Base-by-base conservation (phyloP, 352 stramenopile species). In the Globisporangium perplexum region DNA sequence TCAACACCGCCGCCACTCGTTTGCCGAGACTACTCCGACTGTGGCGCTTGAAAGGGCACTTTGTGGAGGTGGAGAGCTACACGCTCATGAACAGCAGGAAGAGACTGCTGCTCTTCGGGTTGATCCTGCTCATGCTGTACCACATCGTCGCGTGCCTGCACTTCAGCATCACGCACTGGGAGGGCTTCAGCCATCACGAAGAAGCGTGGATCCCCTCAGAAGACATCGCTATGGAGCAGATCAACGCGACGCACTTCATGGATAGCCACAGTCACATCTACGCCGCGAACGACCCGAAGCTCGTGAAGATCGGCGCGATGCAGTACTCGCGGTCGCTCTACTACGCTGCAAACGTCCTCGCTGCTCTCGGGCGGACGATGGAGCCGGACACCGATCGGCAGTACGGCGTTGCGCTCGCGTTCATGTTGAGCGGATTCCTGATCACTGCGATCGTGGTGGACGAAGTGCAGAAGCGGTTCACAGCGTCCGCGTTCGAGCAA, bases 401-500 rank as follows among this genome's bases (percentile, higher is more conserved):
- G 44, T 86, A 75, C 50, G 58, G 50, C 0, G 53, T 71, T 7
- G 77, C 74, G 11, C 58, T 85, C n/a, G 53, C 60, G 22, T 83
- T 88, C 54, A 88, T 88, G 77, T 54, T 88, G 23, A 84, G 72
- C 24, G 77, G 77, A 0, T 86, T 88, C 50, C 59, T 86, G 22
- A 80, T 88, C 50, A 84, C 76, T 0, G 76, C 77, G 0, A 65
- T 84, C 24, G 76, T 88, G 17, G 76, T 88, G n/a, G 77, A 86
- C 59, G 71, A 86, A 31, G 77, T 88, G 0, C 74, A 86, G 48
- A 82, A 88, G 52, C 53, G 68, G 8, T 84, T 86, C 46, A 88
- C 77, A 0, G 72, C 77, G 22, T 88, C 77, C 0, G 77, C 77
- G 47, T 68, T 84, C 11, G 77, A 88, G 28, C 60, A 88, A 30